phyloP scores from a whole-genome alignment of 768 basidiomycete species.

The Tricholoma terreum region DNA sequence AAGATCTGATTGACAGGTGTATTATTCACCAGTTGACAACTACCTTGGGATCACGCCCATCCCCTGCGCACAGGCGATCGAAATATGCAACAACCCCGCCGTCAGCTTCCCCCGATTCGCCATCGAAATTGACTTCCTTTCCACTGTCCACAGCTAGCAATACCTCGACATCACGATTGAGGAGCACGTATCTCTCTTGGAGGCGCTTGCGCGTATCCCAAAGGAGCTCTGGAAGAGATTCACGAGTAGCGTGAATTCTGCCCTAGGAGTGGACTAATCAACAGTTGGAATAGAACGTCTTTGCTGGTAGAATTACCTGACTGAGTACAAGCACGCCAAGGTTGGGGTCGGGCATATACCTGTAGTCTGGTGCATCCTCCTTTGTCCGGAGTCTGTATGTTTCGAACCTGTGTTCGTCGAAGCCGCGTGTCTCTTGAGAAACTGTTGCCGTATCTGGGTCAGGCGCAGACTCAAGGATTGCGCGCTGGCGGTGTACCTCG shows the following conservation, averaged over 20 bases:
- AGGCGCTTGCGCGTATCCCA: conserved; percentile 58
- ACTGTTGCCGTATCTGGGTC: conserved; percentile 39
- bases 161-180: conserved; percentile 66
- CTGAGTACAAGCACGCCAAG: conserved; percentile 68
- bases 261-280: conserved; percentile 38
- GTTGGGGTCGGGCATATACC: conserved; percentile 98
- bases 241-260: conserved; percentile 52
- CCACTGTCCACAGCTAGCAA: conserved; percentile 72
- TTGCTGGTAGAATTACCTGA: conserved; percentile 31
- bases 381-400: conserved; percentile 85
- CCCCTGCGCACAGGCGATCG: conserved; percentile 51
- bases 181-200: conserved; percentile 42
- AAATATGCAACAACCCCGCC: conserved; percentile 74
- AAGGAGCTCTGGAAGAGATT: conserved; percentile 75
- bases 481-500: conserved; percentile 80
- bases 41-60: conserved; percentile 57
- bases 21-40: conserved; percentile 79
- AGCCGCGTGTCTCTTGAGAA: conserved; percentile 86
- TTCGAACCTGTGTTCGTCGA: conserved; percentile 75
- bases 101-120: conserved; percentile 29
- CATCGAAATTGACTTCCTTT: conserved; percentile 61
- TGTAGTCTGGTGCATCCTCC: conserved; percentile 93
- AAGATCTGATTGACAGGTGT: conserved; percentile 8
- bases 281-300: neutral
- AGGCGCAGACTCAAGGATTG: conserved; percentile 39